Conservation (phyloP, 208 protist genomes). For the Balamuthia mandrillaris region DNA sequence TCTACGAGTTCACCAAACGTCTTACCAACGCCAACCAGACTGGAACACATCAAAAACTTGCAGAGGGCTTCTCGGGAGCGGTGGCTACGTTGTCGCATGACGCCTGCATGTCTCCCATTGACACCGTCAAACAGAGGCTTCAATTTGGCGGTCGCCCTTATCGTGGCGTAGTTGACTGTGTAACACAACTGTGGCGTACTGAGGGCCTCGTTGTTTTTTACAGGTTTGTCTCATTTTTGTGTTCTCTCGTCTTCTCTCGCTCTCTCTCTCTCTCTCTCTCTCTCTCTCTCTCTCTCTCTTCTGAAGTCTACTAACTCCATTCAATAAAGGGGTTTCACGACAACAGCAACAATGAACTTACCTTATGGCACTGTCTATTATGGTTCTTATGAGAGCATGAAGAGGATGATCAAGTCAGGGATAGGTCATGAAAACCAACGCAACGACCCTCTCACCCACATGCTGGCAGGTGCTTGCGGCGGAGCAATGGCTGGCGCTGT, state of each 20-base stretch:
- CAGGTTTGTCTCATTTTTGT: too few relatives aligned
- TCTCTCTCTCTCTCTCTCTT: too few relatives aligned
- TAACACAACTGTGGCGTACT: too few relatives aligned
- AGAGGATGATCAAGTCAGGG: not conserved
- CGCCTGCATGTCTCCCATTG: not conserved
- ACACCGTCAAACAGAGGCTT: not conserved
- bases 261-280: too few relatives aligned
- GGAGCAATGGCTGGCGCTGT: not conserved
- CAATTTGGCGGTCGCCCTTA: not conserved
- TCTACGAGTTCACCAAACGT: constrained; percentile 3
- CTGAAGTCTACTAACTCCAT: too few relatives aligned
- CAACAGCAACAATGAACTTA: not conserved
- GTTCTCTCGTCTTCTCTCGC: too few relatives aligned
- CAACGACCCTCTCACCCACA: not conserved
- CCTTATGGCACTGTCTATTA: not conserved
- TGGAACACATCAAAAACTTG: not conserved
- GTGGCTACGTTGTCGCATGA: not conserved
- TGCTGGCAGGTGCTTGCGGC: not conserved
- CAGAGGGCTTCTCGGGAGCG: not conserved
- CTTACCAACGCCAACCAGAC: not conserved
- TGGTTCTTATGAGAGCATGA: not conserved
- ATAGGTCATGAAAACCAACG: not conserved
- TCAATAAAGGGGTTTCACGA: not conserved
- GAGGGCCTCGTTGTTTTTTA: too few relatives aligned
- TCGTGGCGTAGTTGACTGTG: too few relatives aligned